Conservation (phyloP, 2,329 filamentous ascomycete genomes). For the Verticillium tricorpus region DNA sequence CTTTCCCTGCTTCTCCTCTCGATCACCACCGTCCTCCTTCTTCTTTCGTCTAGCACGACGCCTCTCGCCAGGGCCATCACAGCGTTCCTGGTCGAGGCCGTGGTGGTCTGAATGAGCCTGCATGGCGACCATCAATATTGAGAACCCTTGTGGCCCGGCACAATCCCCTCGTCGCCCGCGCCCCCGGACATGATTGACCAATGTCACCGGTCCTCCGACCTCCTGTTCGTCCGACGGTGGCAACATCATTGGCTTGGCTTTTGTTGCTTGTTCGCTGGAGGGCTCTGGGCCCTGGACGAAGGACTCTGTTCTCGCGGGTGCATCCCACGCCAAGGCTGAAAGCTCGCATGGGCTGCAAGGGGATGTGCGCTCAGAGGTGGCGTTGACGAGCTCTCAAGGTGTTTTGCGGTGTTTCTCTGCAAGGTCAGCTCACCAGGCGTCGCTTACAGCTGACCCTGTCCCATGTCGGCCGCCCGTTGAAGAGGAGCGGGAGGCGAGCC, state of each 20-base stretch:
- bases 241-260: neutral
- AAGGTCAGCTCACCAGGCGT: neutral
- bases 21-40: neutral
- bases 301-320: neutral
- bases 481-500: neutral
- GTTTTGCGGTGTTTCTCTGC: neutral
- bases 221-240: neutral
- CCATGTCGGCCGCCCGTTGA: neutral
- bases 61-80: neutral
- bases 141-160: conserved; percentile 1
- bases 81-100: neutral
- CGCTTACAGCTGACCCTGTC: neutral
- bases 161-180: neutral
- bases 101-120: neutral
- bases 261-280: neutral
- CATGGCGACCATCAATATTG: neutral
- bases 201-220: neutral
- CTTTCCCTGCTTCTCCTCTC: neutral
- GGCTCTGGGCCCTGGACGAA: neutral
- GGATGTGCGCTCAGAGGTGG: neutral
- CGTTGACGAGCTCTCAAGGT: neutral
- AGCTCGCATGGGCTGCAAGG: neutral
- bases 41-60: neutral
- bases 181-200: neutral
- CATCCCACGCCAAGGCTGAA: neutral